Conservation (phyloP, 1,284 basidiomycete species). For the Anthracocystis walkeri region DNA sequence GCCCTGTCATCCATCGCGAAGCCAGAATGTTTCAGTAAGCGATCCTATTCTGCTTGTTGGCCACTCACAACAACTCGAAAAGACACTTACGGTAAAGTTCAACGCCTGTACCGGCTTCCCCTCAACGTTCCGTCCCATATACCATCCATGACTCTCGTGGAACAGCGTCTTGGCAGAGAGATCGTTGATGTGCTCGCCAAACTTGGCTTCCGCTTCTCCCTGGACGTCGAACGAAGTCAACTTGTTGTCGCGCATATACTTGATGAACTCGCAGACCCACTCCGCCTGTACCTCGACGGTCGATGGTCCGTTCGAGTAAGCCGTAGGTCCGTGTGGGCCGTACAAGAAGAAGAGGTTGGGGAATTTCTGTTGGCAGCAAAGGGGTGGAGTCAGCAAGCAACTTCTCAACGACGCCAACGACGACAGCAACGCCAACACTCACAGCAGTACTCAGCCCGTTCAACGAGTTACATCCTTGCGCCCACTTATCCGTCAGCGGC, state of each 20-base stretch:
- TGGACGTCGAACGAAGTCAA: constrained; percentile 46
- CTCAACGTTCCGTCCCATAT: constrained; percentile 52
- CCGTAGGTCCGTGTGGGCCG: constrained; percentile 55
- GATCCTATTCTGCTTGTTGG: not conserved
- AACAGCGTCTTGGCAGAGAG: constrained; percentile 52
- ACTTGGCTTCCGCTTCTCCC: constrained; percentile 44
- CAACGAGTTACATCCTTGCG: constrained; percentile 50
- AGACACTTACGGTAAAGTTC: constrained; percentile 36
- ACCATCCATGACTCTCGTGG: constrained; percentile 56
- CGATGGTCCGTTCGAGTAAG: constrained; percentile 51
- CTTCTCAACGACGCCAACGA: no score
- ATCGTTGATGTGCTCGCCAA: constrained; percentile 53
- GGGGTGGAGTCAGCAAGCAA: not conserved
- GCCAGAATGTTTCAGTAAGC: not conserved
- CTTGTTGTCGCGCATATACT: constrained; percentile 52
- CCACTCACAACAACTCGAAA: not conserved
- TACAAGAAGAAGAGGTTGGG: constrained; percentile 61
- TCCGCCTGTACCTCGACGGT: constrained; percentile 54
- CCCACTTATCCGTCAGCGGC: constrained; percentile 53
- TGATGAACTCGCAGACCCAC: constrained; percentile 48
- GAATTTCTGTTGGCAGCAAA: constrained; percentile 24
- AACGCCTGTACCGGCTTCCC: constrained; percentile 52
- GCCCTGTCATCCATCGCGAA: constrained; percentile 14
- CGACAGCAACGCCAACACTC: constrained; percentile 10
- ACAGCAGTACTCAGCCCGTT: constrained; percentile 53